Base-by-base conservation (phyloP, 1,139 yeast genomes). In the Geotrichum phurueaensis region DNA sequence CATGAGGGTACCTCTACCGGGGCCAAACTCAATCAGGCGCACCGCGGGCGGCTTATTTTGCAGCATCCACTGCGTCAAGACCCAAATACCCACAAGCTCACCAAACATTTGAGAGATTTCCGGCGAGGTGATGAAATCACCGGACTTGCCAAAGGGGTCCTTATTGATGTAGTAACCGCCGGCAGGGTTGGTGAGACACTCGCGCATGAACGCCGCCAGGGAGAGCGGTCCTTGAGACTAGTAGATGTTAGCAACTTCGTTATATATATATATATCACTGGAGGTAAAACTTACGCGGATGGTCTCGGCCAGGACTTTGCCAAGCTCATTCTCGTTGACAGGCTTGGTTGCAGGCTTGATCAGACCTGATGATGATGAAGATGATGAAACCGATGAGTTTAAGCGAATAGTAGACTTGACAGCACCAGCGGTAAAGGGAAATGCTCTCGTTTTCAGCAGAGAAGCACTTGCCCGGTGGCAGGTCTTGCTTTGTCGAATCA, bases 81-180 rank as follows among this genome's bases (percentile, higher is more conserved):
- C 59, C 91, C 96, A 89, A 10, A 89, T 76, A 0, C 96, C 96
- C 60, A 89, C 80, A 78, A 89, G 82, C 70, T 89, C 96, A 12
- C 96, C 96, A 76, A 89, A 89, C 75, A 89, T 86, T 54, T 89
- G 90, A 3, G 95, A 86, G 57, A 89, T 88, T 73, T 89, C 96
- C 0, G 96, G 96, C 0, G 94, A 86, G 0, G 96, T 89, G 60
- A 86, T 81, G 71, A 89, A 89, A 72, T 89, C 96, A 4, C 96
- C 96, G 13, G 72, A 69, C 0, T 76, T 65, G 61, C 89, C 90
- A 50, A 89, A 76, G 0, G 96, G 96, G 67, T 89, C 85, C 66
- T 86, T 76, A 2, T 89, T 86, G 23, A 91, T 87, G 71, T 89
- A 89, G 71, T 89, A 89, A 0, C 96, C 96, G 64, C 80, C 83